Evolutionary conservation across 2,329 filamentous ascomycete genomes (phyloP), one percentile per base, ranked within the genome.

Genomic region (Cercospora sp.): DNA sequence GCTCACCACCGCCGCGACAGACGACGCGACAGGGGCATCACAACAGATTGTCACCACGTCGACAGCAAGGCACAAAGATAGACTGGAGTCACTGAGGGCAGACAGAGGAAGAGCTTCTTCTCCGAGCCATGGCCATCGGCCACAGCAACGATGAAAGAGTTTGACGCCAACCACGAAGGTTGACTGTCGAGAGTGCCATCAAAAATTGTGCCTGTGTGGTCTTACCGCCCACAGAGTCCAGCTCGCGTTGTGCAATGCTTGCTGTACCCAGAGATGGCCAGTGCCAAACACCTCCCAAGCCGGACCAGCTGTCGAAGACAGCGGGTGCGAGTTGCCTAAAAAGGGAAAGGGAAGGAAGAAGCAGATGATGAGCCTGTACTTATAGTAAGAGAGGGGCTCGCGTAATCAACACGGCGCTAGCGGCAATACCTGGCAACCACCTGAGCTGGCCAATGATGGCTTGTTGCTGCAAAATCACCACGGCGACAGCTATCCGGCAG

Each of bases 71-170:
- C 49, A 12, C 49, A 28, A 5, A 55, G 5, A 55, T 12, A 30
- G 49, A 55, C 28, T 26, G 16, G 2, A 26, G 49, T 55, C 49
- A 55, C 24, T 30, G 24, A 55, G 49, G 26, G 49, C 24, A 55
- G 49, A 26, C 24, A 26, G 49, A 55, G 13, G 24, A 55, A 2
- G 49, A 30, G 24, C 61, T 55, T 67, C 65, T 63, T 67, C 65
- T 67, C 53, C 65, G 45, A 28, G 37, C 53, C 53, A 59, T 40
- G 51, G 65, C 60, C 24, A 37, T 10, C 13, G 34, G 65, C 65
- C 49, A 67, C 49, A 28, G 61, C 59, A 37, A 34, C 63, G 65
- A 67, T 63, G 65, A 67, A 67, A 67, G 61, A 61, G 61, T 49
- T 43, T 43, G 16, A 43, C 37, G 37, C 37, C 37, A 43, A 43